These are phyloP conservation scores for Barnettozyma salicaria DNA, from an alignment of 805 yeast species.

Conservation along the genomic window DNA sequence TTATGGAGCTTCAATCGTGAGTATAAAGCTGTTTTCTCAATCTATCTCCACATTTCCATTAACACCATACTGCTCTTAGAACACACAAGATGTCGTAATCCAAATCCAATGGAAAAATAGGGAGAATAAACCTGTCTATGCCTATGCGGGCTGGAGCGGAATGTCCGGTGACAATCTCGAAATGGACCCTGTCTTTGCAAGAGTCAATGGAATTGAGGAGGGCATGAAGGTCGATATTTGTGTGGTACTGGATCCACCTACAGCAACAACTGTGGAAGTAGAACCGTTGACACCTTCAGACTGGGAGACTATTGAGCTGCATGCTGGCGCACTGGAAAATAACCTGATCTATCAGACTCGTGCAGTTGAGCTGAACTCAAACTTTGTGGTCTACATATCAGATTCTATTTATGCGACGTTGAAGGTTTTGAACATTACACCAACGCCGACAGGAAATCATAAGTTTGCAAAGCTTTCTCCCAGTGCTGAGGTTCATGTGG, in stretches of 20 bases:
- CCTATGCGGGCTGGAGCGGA: slow-evolving; percentile 67
- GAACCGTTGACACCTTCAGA: slow-evolving; percentile 77
- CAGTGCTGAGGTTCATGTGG: slow-evolving; percentile 65
- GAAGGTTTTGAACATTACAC: slow-evolving; percentile 42
- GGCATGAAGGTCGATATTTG: slow-evolving; percentile 35
- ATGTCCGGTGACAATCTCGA: slow-evolving; percentile 43
- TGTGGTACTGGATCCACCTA: slow-evolving; percentile 44
- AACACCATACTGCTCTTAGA: slow-evolving; percentile 24
- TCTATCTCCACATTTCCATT: not conserved
- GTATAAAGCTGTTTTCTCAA: slow-evolving; percentile 18
- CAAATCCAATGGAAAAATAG: slow-evolving; percentile 34
- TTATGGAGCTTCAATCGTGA: slow-evolving; percentile 43
- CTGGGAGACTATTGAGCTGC: slow-evolving; percentile 86
- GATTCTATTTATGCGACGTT: slow-evolving; percentile 56
- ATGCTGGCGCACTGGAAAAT: slow-evolving; percentile 72
- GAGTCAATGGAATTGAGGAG: slow-evolving; percentile 40
- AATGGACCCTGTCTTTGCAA: slow-evolving; percentile 64
- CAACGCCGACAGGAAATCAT: slow-evolving; percentile 25
- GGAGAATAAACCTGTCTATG: slow-evolving; percentile 21
- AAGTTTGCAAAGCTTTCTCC: slow-evolving; percentile 50
- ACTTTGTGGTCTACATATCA: slow-evolving; percentile 64
- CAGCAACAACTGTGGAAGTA: slow-evolving; percentile 56
- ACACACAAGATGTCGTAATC: slow-evolving; percentile 49
- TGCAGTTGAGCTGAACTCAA: slow-evolving; percentile 55
- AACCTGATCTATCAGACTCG: slow-evolving; percentile 74